Evolutionary conservation across 78 protist species (phyloP).

Genomic region (Dictyostelium firmibasis): DNA sequence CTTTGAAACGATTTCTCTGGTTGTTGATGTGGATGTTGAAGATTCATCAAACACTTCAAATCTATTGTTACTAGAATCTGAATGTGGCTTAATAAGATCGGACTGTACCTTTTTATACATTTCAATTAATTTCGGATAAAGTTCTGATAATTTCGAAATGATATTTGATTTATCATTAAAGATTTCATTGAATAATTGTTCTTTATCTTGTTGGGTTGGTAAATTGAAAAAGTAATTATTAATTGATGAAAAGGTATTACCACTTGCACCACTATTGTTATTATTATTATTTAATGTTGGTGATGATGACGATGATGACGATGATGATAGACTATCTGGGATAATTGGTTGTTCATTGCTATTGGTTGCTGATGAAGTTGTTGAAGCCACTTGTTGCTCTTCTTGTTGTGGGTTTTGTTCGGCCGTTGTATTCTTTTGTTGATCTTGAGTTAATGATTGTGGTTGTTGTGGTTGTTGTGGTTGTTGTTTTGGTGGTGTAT

Average conservation of each 20-base stretch:
- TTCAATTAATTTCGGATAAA: constrained; percentile 40
- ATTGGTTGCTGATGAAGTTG: background rate
- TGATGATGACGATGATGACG: background rate
- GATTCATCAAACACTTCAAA: background rate
- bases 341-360: background rate
- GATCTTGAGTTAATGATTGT: background rate
- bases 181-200: background rate
- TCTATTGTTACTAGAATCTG: background rate
- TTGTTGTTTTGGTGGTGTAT: background rate
- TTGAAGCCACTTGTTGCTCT: background rate
- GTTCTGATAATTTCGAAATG: background rate
- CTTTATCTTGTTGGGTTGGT: constrained; percentile 50
- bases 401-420: background rate
- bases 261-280: background rate
- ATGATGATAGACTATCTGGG: background rate
- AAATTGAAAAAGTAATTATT: constrained; percentile 22
- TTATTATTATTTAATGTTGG: background rate
- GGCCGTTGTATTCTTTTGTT: background rate
- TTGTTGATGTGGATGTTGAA: background rate
- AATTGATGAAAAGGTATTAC: background rate
- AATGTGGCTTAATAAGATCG: background rate
- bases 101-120: background rate
- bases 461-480: background rate
- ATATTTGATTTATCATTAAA: background rate
- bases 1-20: constrained; percentile 10